Conservation (phyloP, 805 yeast genomes). For the Lachancea nothofagi region DNA sequence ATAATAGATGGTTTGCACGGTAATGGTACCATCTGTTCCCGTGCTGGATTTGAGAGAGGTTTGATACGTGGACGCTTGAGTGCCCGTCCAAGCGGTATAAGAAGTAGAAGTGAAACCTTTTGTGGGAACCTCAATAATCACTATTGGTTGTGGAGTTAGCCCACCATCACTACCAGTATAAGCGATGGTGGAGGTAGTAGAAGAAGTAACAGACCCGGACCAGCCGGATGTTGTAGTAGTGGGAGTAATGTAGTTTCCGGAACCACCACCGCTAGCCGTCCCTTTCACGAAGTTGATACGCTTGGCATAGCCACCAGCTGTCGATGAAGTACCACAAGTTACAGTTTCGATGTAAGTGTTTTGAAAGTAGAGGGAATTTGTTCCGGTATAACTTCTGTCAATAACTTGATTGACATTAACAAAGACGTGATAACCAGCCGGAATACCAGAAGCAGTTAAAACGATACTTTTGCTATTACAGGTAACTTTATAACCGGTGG, state of each 20-base stretch:
- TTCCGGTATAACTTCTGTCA: neutral
- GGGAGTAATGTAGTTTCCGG: neutral
- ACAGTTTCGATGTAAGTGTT: neutral
- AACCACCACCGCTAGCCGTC: slow-evolving; percentile 2
- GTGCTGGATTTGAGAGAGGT: slow-evolving; percentile 4
- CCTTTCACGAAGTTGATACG: slow-evolving; percentile 8
- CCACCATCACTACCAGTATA: neutral
- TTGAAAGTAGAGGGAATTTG: neutral
- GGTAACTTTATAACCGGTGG: slow-evolving; percentile 7
- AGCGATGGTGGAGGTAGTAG: neutral
- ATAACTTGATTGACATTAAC: slow-evolving; percentile 10
- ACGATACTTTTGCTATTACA: slow-evolving; percentile 11
- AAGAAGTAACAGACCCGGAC: slow-evolving; percentile 1
- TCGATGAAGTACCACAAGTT: slow-evolving; percentile 9
- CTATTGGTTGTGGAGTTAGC: slow-evolving; percentile 1
- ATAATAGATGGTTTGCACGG: slow-evolving; percentile 13
- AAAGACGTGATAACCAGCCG: slow-evolving; percentile 14
- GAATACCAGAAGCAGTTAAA: slow-evolving; percentile 12
- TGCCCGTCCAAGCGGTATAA: slow-evolving; percentile 11
- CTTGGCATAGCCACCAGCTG: slow-evolving; percentile 6
- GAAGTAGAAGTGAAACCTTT: slow-evolving; percentile 1
- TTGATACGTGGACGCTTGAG: slow-evolving; percentile 9
- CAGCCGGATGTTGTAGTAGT: slow-evolving; percentile 12
- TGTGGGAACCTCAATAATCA: slow-evolving; percentile 4
- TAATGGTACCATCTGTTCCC: slow-evolving; percentile 11